Evolutionary conservation across 306 rosid genomes (phyloP).

Genomic region (Lablab purpureus): DNA sequence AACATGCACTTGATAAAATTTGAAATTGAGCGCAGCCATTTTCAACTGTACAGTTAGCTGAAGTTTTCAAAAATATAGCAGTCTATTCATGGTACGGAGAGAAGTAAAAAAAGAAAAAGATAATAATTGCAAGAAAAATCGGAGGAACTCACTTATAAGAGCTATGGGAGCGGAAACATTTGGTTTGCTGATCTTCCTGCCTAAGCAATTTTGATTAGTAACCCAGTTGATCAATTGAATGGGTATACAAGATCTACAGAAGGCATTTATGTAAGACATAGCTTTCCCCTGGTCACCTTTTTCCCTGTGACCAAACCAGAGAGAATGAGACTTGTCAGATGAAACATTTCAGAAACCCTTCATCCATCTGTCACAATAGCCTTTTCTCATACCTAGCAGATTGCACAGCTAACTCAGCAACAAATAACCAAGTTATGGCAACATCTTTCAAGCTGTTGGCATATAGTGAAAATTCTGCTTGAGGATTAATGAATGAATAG

Average conservation of each 20-base stretch:
- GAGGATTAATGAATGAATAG: conserved; percentile 59
- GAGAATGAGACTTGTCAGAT: conserved; percentile 48
- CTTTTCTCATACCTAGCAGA: conserved; percentile 66
- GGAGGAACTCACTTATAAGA: conserved; percentile 70
- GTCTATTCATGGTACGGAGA: conserved; percentile 34
- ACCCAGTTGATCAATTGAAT: conserved; percentile 74
- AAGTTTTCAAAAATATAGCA: conserved; percentile 35
- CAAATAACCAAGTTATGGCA: conserved; percentile 72
- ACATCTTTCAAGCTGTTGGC: conserved; percentile 60
- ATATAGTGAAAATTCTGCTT: conserved; percentile 49
- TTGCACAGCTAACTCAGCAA: conserved; percentile 68
- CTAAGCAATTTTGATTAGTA: conserved; percentile 52
- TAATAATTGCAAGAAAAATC: not conserved
- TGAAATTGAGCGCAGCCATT: conserved; percentile 35
- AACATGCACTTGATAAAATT: not conserved
- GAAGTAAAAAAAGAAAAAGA: conserved; percentile 34
- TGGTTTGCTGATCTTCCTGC: conserved; percentile 61
- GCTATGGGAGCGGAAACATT: conserved; percentile 69
- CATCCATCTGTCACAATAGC: conserved; percentile 40
- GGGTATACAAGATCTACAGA: conserved; percentile 70
- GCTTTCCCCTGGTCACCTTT: conserved; percentile 66
- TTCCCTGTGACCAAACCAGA: conserved; percentile 65
- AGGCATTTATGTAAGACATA: conserved; percentile 63
- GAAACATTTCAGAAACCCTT: conserved; percentile 37
- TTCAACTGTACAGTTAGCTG: conserved; percentile 34